Evolutionary conservation across 2,329 filamentous ascomycete species (phyloP).

Genomic region (Aspergillus ochraceus): DNA sequence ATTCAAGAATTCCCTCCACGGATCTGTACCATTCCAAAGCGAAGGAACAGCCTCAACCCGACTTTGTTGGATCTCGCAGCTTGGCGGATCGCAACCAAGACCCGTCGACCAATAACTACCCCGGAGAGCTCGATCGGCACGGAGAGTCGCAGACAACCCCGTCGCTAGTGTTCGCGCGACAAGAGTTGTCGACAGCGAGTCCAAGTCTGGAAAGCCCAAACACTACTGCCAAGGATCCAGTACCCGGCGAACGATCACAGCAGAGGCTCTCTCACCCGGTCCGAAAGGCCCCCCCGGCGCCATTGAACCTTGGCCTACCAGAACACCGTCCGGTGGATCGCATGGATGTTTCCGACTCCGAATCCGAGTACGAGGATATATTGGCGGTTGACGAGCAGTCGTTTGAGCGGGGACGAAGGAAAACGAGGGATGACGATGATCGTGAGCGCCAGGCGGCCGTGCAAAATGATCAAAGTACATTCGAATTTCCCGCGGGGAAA

Average conservation of each 20-base stretch:
- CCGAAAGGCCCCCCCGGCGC: slow-evolving; percentile 82
- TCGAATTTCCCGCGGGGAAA: slow-evolving; percentile 46
- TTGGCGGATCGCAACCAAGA: neutral
- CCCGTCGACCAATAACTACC: neutral
- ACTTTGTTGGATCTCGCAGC: neutral
- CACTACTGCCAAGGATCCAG: slow-evolving; percentile 21
- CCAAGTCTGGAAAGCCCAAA: slow-evolving; percentile 22
- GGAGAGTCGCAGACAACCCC: slow-evolving; percentile 11
- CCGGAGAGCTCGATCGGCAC: slow-evolving; percentile 6
- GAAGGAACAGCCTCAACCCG: neutral
- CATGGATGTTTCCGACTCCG: slow-evolving; percentile 61
- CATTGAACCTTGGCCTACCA: slow-evolving; percentile 66
- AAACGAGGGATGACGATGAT: slow-evolving; percentile 87
- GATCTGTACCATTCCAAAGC: neutral
- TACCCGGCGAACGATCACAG: slow-evolving; percentile 17
- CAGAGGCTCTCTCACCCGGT: slow-evolving; percentile 56
- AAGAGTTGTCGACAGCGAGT: slow-evolving; percentile 17
- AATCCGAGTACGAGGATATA: slow-evolving; percentile 81
- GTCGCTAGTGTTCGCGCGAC: slow-evolving; percentile 12
- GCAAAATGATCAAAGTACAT: slow-evolving; percentile 64
- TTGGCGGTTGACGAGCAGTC: slow-evolving; percentile 67
- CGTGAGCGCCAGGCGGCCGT: slow-evolving; percentile 69
- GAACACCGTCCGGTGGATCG: slow-evolving; percentile 45
- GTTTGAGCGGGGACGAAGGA: slow-evolving; percentile 69
- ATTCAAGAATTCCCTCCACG: neutral